Evolutionary conservation across 1,139 yeast genomes (phyloP), one percentile per base, ranked within the genome.

Genomic region (Kluyveromyces sp.): DNA sequence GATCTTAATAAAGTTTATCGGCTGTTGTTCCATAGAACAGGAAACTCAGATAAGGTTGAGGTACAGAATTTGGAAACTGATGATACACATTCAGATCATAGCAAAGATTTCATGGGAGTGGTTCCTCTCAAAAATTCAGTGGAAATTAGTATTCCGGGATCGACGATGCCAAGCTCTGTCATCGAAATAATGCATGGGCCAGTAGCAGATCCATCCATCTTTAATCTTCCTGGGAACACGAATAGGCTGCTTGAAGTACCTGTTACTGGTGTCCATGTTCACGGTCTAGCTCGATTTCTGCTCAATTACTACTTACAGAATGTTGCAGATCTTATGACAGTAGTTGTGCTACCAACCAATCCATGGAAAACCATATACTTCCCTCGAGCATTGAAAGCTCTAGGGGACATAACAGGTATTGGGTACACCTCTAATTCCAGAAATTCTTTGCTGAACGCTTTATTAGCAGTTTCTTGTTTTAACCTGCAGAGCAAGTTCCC

Each of bases 301-400:
- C 66, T 87, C 36, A 80, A 80, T 49, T 80, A 87, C 58, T 87
- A 86, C 60, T 75, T 78, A n/a, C 77, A 82, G 13, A 78, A 80
- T 49, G 94, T 87, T 1, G 92, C 94, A 0, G 92, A 85, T 58
- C 70, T 83, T 57, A 86, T 87, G 95, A 83, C 95, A 0, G 95
- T 86, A 9, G 81, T 86, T 26, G 85, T 87, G 1, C 72, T 85
- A 41, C 78, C 84, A 0, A 83, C 82, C 50, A 86, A 85, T 56
- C 95, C 95, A 0, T 87, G 95, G 95, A 82, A 81, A 56, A 80
- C 83, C 1, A 78, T 86, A 19, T 86, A 85, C 60, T 78, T 86
- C 49, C 95, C 95, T 0, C 66, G 94, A 42, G 95, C 95, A 0
- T 62, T 82, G 36, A 73, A 77, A 71, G 94, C 94, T 0, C 36